Evolutionary conservation across 2,329 filamentous ascomycete genomes (phyloP).

Genomic region (Alternaria tenuissima): DNA sequence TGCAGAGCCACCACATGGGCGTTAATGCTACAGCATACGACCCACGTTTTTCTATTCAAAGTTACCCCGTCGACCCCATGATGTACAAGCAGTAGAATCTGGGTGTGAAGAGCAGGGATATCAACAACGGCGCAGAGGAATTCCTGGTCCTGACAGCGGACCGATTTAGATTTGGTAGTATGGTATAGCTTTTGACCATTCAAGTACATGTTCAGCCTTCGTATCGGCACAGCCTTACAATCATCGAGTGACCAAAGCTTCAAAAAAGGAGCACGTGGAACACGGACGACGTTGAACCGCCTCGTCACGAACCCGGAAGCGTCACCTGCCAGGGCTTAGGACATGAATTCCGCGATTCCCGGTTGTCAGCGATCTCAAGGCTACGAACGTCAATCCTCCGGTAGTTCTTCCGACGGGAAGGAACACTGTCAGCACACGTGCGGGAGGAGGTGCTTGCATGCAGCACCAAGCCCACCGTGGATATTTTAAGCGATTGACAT

Average conservation of each 20-base stretch:
- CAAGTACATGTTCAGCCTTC: slow-evolving; percentile 12
- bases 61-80: slow-evolving; percentile 48
- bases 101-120: slow-evolving; percentile 4
- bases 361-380: slow-evolving; percentile 2
- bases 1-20: slow-evolving; percentile 44
- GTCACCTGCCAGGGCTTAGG: slow-evolving; percentile 1
- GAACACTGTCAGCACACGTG: slow-evolving; percentile 15
- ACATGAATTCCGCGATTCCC: slow-evolving; percentile 10
- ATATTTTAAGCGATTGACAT: slow-evolving; percentile 8
- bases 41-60: slow-evolving; percentile 43
- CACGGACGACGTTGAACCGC: slow-evolving; percentile 6
- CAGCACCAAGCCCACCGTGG: slow-evolving; percentile 5
- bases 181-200: slow-evolving; percentile 21
- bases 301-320: slow-evolving; percentile 8
- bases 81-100: slow-evolving; percentile 40
- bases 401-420: slow-evolving; percentile 17
- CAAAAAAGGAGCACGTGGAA: slow-evolving; percentile 8
- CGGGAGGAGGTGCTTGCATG: slow-evolving; percentile 3
- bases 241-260: slow-evolving; percentile 13
- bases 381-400: slow-evolving; percentile 14
- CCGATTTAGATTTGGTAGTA: slow-evolving; percentile 17
- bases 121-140: slow-evolving; percentile 4
- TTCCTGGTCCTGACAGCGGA: slow-evolving; percentile 4
- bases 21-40: slow-evolving; percentile 43
- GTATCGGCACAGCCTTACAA: slow-evolving; percentile 10